Conservation (phyloP, 169 alveolate species). For the Eimeria sp. region DNA sequence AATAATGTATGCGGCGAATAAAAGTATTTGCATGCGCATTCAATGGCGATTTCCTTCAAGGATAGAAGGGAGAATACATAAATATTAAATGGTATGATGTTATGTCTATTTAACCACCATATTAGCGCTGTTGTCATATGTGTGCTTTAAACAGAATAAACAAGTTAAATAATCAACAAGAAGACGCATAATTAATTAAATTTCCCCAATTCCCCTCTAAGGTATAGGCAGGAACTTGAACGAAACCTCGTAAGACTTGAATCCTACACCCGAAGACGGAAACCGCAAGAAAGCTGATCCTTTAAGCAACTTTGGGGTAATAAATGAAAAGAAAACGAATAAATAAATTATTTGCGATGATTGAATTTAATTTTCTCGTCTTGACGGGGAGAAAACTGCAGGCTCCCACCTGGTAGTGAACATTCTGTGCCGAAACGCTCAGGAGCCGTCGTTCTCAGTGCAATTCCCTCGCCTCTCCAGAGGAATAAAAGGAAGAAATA, state of each 20-base stretch:
- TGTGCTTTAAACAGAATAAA: no score
- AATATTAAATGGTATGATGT: no score
- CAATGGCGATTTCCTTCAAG: no score
- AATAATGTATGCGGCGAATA: no score
- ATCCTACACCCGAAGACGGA: background rate
- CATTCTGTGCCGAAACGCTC: slow-evolving; percentile 11
- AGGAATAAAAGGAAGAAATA: background rate
- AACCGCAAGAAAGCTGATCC: background rate
- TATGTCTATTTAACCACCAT: no score
- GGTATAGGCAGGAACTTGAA: background rate
- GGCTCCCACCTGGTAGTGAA: slow-evolving; percentile 25
- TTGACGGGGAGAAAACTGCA: background rate
- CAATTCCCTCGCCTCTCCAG: slow-evolving; percentile 18
- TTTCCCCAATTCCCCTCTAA: background rate
- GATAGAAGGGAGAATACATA: no score
- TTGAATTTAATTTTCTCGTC: background rate
- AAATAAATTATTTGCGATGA: background rate
- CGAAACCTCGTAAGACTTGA: background rate
- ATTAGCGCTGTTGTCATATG: no score
- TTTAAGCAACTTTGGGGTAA: background rate
- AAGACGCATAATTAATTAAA: no score
- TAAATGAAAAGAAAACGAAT: background rate
- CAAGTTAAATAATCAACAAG: no score
- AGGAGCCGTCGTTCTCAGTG: slow-evolving; percentile 5
- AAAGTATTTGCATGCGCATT: no score